Percentiles rank a stretch among this genome's conserved stretches.
phyloP scores from a whole-genome alignment of 805 yeast species.

The Candida tallmaniae region DNA sequence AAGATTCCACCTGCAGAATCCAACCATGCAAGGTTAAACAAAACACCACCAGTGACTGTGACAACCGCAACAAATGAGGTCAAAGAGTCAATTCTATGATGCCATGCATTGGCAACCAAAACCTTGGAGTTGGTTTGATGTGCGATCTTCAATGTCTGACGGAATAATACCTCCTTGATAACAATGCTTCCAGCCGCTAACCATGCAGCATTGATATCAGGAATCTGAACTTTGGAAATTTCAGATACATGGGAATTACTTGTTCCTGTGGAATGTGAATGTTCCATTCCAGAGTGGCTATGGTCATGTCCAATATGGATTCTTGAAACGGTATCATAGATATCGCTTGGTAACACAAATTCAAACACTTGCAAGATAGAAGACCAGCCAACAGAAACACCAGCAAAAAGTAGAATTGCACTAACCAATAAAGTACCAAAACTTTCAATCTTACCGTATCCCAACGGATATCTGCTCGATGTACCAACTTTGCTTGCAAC shows the following conservation, averaged over 20 bases:
- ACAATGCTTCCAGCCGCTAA: conserved; percentile 85
- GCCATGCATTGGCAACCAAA: conserved; percentile 97
- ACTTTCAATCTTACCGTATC: conserved; percentile 91
- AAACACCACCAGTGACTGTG: conserved; percentile 81
- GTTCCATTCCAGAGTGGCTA: conserved; percentile 30
- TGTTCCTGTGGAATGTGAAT: background rate
- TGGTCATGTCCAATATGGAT: conserved; percentile 51
- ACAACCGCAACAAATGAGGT: conserved; percentile 88
- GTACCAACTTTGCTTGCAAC: conserved; percentile 54
- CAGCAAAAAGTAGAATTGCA: conserved; percentile 78
- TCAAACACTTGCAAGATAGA: conserved; percentile 66
- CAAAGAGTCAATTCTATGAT: conserved; percentile 89
- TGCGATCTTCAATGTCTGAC: conserved; percentile 80
- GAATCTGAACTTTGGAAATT: conserved; percentile 16
- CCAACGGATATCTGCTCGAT: conserved; percentile 71
- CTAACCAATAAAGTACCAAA: conserved; percentile 89
- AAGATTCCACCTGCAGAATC: conserved; percentile 90
- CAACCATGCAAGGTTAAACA: conserved; percentile 73
- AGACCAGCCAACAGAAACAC: conserved; percentile 85
- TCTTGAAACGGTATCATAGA: conserved; percentile 50
- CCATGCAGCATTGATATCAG: conserved; percentile 91
- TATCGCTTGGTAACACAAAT: conserved; percentile 58
- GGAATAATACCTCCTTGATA: conserved; percentile 84
- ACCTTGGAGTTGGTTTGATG: conserved; percentile 77
- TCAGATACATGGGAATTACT: background rate